Evolutionary conservation across 495 filamentous ascomycete genomes (phyloP), one percentile per base, ranked within the genome.

Genomic region (Neurospora discreta): DNA sequence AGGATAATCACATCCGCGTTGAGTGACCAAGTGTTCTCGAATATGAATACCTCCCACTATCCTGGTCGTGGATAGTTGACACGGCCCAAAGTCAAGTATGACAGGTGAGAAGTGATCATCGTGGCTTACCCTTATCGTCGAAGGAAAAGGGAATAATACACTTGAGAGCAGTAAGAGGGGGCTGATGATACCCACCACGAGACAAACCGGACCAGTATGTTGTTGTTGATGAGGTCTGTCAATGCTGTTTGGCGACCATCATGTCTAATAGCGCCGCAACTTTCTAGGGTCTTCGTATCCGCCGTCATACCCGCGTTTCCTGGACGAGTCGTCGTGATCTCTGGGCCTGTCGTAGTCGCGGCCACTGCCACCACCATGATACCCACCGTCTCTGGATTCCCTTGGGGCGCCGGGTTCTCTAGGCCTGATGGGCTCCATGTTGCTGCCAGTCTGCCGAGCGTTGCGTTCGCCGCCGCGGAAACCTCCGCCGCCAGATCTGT

Each of bases 201-300:
- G 75, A 77, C 74, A 69, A 71, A n/a, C 33, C 20, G 52, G n/a
- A n/a, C 36, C 68, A 18, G 36, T 15, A 67, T 58, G 71, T 73
- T 74, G 73, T 74, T 77, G 75, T 75, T 77, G 72, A 75, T 78
- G 73, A 75, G 75, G 71, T 72, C 71, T 74, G 65, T 72, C 42
- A 58, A 72, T 76, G 74, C 71, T 76, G 72, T 80, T 30, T 15
- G 23, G 23, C 52, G 23, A 30, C 23, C 52, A 60, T 26, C 52
- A 60, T 60, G 52, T 60, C 52, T 78, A 93, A 84, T 94, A 94
- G 77, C 92, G 90, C 80, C 91, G 88, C 77, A 92, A 87, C 78
- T 89, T 91, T 71, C 93, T 88, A 43, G 91, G 89, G 80, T 95
- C 92, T 75, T 95, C 91, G 78, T 93, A 89, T 73, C 87, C 86